Conservation (phyloP, 2,329 filamentous ascomycete species). For the Pseudogymnoascus sp. region DNA sequence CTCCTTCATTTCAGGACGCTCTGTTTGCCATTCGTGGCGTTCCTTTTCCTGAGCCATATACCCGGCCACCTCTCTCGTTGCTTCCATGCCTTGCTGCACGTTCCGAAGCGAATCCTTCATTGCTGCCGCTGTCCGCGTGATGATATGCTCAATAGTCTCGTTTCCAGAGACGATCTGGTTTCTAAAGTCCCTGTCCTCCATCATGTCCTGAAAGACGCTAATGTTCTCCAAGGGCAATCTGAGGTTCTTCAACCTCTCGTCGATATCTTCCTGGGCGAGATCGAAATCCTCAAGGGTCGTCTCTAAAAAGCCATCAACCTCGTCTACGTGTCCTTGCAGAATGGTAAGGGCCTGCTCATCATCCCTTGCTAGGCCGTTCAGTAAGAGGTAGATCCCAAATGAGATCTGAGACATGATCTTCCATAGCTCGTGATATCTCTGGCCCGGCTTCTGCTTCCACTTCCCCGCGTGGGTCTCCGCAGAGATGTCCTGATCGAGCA, state of each 20-base stretch:
- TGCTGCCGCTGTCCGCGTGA: constrained; percentile 66
- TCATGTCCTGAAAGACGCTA: constrained; percentile 74
- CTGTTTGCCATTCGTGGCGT: constrained; percentile 49
- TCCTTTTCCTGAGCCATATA: constrained; percentile 64
- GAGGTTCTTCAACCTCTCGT: constrained; percentile 69
- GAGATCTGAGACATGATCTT: constrained; percentile 89
- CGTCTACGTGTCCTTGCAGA: constrained; percentile 83
- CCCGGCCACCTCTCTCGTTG: constrained; percentile 65
- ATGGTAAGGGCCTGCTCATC: constrained; percentile 83
- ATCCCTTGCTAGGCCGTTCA: constrained; percentile 79
- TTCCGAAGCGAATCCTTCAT: constrained; percentile 75
- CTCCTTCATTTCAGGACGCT: constrained; percentile 55
- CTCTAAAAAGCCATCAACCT: constrained; percentile 86
- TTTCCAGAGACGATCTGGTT: constrained; percentile 78
- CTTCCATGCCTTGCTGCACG: constrained; percentile 66
- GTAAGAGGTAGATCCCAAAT: constrained; percentile 83
- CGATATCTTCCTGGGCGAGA: constrained; percentile 68
- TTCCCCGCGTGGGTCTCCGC: constrained; percentile 62
- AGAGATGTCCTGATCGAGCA: constrained; percentile 60
- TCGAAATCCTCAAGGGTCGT: constrained; percentile 78
- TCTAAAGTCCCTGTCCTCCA: constrained; percentile 77
- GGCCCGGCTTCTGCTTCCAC: constrained; percentile 69
- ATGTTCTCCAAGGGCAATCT: constrained; percentile 78
- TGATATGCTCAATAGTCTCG: constrained; percentile 81
- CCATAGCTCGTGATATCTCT: constrained; percentile 77